Evolutionary conservation across 2,329 filamentous ascomycete genomes (phyloP), one percentile per base, ranked within the genome.

Genomic region (Aspergillus candidus): DNA sequence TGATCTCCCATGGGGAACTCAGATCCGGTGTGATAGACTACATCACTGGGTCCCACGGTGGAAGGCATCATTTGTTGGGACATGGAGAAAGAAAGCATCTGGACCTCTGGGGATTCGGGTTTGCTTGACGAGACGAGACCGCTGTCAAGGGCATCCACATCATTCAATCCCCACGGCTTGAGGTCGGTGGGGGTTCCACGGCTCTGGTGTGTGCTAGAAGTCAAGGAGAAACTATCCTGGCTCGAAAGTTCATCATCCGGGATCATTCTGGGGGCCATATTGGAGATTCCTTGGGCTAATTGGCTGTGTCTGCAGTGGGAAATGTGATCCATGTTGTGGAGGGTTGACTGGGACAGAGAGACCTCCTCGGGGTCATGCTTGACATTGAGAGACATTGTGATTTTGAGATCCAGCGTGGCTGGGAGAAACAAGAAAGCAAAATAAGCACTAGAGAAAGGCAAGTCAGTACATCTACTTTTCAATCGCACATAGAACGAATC

Each of bases 211-310:
- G 62, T 58, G 54, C 56, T 66, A 53, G 67, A 68, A 58, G 63
- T 67, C 49, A 69, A 61, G 48, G 67, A 67, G 51, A 67, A 67
- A 50, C 53, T 63, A 59, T 68, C 66, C 56, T 66, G 64, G 56
- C 61, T 65, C 43, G 64, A 65, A 49, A 68, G 57, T 46, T 70
- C 67, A 66, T 69, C 63, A 67, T 70, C 67, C 61, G 67, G 66
- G 59, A 60, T 43, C 51, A 57, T 55, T 57, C 61, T 64, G 52
- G 67, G 62, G 55, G 61, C 51, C 56, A 67, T 58, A 54, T 63
- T 65, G 57, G 64, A 58, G 38, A 65, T 54, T 57, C 64, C 66
- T 55, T 60, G 63, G 45, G 62, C 50, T 51, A 64, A 51, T 53
- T 63, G 55, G 50, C 49, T 56, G 40, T 64, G 62, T 58, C 64